These are phyloP conservation scores for Akanthomyces lecanii DNA, from an alignment of 2,329 filamentous ascomycete species.

Conservation along the genomic window DNA sequence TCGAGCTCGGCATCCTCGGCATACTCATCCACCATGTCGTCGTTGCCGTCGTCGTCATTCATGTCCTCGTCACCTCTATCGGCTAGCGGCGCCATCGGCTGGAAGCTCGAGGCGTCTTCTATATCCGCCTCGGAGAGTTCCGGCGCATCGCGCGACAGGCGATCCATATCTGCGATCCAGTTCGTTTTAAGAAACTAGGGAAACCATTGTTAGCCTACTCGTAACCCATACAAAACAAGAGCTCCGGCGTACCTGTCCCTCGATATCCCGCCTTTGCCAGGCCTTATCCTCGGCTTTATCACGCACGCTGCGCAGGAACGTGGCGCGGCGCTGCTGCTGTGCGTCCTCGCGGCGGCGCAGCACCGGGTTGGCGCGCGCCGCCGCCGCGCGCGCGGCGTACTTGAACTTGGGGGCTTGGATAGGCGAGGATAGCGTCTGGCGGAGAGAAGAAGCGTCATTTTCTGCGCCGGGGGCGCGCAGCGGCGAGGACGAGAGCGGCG, in stretches of 20 bases:
- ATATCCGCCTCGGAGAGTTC: conserved; percentile 47
- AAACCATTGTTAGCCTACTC: neutral
- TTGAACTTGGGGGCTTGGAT: conserved; percentile 40
- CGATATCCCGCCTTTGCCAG: conserved; percentile 59
- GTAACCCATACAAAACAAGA: too few relatives aligned
- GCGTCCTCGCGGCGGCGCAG: conserved; percentile 57
- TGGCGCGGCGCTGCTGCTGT: conserved; percentile 59
- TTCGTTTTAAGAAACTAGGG: conserved; percentile 34
- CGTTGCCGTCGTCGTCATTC: conserved; percentile 44
- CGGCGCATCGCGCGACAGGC: conserved; percentile 33
- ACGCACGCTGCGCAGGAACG: conserved; percentile 66
- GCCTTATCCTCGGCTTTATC: conserved; percentile 55
- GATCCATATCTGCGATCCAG: conserved; percentile 31
- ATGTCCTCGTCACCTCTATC: conserved; percentile 42
- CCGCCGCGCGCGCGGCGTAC: conserved; percentile 48
- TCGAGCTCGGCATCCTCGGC: conserved; percentile 56
- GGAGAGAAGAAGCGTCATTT: conserved; percentile 35
- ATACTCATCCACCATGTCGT: conserved; percentile 48
- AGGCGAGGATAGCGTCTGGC: conserved; percentile 43
- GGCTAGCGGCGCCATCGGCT: conserved; percentile 20
- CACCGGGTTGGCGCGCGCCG: conserved; percentile 56
- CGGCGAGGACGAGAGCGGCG: conserved; percentile 57
- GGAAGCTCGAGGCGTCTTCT: conserved; percentile 43
- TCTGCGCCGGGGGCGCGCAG: conserved; percentile 47
- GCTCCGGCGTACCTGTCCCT: conserved; percentile 43